phyloP scores from a whole-genome alignment of 352 stramenopile genomes.

The Phytopythium oedochilum region DNA sequence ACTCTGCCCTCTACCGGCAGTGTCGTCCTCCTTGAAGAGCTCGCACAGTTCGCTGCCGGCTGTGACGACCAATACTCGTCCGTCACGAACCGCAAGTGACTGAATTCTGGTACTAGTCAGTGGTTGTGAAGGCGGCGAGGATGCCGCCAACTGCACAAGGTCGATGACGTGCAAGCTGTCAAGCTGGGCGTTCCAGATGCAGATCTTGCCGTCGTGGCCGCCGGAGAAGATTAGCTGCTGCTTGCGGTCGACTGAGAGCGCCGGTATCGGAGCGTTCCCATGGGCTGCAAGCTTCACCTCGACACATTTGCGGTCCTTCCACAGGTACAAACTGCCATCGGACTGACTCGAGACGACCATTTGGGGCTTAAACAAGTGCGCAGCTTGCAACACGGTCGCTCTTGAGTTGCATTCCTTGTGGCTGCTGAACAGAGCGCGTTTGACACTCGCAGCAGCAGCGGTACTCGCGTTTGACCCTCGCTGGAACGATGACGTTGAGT shows the following conservation, averaged over 20 bases:
- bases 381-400: slow-evolving; percentile 32
- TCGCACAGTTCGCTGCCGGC: slow-evolving; percentile 85
- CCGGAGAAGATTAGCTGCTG: slow-evolving; percentile 54
- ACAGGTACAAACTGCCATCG: slow-evolving; percentile 69
- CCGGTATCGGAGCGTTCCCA: slow-evolving; percentile 26
- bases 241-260: slow-evolving; percentile 40
- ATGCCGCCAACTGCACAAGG: slow-evolving; percentile 25
- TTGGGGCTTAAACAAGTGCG: slow-evolving; percentile 34
- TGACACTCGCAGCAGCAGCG: slow-evolving; percentile 27
- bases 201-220: slow-evolving; percentile 53
- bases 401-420: slow-evolving; percentile 36
- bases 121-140: neutral
- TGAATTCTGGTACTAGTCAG: slow-evolving; percentile 41
- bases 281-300: slow-evolving; percentile 43
- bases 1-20: neutral
- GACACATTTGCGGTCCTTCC: slow-evolving; percentile 65
- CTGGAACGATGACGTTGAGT: neutral
- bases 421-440: slow-evolving; percentile 52
- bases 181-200: slow-evolving; percentile 50
- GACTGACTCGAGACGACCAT: slow-evolving; percentile 58
- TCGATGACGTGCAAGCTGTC: slow-evolving; percentile 37
- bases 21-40: slow-evolving; percentile 32
- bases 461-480: slow-evolving; percentile 9
- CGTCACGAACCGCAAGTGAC: slow-evolving; percentile 50
- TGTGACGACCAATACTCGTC: slow-evolving; percentile 80